Conservation (phyloP, 2,329 filamentous ascomycete species). For the Penicillium sp. region DNA sequence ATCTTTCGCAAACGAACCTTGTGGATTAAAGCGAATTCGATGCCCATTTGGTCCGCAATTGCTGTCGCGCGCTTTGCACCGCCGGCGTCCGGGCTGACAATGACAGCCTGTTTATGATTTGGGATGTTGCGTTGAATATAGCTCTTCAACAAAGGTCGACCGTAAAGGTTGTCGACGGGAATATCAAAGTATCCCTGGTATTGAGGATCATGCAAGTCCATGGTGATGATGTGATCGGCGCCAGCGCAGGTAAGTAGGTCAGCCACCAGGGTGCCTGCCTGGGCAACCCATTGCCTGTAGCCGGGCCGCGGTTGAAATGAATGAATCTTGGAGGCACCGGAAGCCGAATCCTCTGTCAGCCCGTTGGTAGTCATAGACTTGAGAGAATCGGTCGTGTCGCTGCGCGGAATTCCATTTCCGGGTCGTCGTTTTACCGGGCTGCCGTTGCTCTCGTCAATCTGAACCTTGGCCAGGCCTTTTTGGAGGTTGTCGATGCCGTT, state of each 20-base stretch:
- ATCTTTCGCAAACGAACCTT: no score
- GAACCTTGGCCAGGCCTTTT: slow-evolving; percentile 65
- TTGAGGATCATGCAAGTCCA: slow-evolving; percentile 93
- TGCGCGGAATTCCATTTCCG: slow-evolving; percentile 37
- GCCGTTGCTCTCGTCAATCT: slow-evolving; percentile 50
- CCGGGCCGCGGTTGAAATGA: slow-evolving; percentile 78
- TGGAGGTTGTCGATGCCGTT: slow-evolving; percentile 66
- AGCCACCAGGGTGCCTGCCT: slow-evolving; percentile 89
- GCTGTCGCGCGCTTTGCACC: slow-evolving; percentile 93
- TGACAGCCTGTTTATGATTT: slow-evolving; percentile 76
- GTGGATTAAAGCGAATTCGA: slow-evolving; percentile 96
- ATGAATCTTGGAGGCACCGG: slow-evolving; percentile 48
- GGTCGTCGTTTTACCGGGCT: slow-evolving; percentile 43
- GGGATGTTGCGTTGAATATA: slow-evolving; percentile 75
- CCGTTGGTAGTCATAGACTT: slow-evolving; percentile 39
- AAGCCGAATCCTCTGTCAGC: slow-evolving; percentile 60
- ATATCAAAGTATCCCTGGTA: slow-evolving; percentile 99
- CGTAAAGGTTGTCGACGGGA: slow-evolving; percentile 95
- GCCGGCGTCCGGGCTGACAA: slow-evolving; percentile 93
- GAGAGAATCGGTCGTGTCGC: slow-evolving; percentile 35
- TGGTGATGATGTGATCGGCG: slow-evolving; percentile 93
- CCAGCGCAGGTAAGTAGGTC: slow-evolving; percentile 92
- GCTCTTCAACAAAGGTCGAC: slow-evolving; percentile 50
- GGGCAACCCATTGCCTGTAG: slow-evolving; percentile 98
- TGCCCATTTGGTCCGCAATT: slow-evolving; percentile 85